Percentiles rank a stretch among this genome's conserved stretches.
Evolutionary conservation across 2,329 filamentous ascomycete species (phyloP).

Genomic region (Talaromyces marneffei): DNA sequence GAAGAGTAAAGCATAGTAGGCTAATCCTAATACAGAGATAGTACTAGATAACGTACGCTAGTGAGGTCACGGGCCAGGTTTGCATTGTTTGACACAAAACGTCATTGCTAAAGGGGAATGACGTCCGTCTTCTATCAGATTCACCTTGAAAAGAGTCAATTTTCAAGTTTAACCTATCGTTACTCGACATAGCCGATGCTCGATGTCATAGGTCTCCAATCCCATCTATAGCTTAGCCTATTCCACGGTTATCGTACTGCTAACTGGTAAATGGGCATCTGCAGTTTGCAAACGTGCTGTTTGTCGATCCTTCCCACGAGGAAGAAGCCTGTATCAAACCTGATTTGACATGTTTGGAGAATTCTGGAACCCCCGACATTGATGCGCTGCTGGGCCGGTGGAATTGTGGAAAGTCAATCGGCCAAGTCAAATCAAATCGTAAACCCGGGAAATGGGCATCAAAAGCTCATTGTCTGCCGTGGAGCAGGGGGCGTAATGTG

Average conservation of each 20-base stretch:
- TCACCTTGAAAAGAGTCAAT: neutral
- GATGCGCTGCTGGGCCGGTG: neutral
- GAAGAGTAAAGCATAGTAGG: neutral
- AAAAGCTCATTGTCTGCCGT: neutral
- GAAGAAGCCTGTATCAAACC: neutral
- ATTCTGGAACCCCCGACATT: neutral
- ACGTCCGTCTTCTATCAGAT: neutral
- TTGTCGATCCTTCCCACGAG: neutral
- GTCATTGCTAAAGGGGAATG: neutral
- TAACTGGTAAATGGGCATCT: neutral
- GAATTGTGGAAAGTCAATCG: neutral
- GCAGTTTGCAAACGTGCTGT: neutral
- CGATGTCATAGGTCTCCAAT: neutral
- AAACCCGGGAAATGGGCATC: neutral
- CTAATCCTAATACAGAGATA: neutral
- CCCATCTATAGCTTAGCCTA: neutral
- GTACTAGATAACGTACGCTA: neutral
- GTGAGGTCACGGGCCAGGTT: neutral
- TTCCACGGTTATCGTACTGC: neutral
- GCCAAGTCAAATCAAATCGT: neutral
- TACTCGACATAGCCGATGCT: neutral
- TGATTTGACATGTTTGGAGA: conserved; percentile 2
- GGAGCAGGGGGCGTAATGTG: conserved; percentile 6
- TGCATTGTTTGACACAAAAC: conserved; percentile 2
- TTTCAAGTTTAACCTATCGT: neutral